phyloP scores from a whole-genome alignment of 2,329 filamentous ascomycete genomes.

The Aspergillus sclerotialis region DNA sequence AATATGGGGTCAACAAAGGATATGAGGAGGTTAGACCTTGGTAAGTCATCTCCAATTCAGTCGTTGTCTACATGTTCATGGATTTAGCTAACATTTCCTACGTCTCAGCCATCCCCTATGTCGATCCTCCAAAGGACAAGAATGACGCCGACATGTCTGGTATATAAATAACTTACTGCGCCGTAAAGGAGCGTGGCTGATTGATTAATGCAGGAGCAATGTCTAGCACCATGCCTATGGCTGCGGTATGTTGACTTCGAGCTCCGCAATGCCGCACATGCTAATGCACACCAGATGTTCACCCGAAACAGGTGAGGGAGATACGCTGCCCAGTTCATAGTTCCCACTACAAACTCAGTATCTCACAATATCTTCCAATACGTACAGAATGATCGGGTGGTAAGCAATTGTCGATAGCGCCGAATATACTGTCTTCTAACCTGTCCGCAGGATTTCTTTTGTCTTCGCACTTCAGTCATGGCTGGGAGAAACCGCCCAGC shows the following conservation, averaged over 20 bases:
- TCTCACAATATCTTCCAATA: constrained; percentile 5
- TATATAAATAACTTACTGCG: constrained; percentile 48
- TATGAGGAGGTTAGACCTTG: constrained; percentile 66
- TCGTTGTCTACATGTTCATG: neutral
- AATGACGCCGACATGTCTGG: constrained; percentile 63
- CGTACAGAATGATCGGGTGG: constrained; percentile 59
- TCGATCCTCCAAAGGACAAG: constrained; percentile 63
- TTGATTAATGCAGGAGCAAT: constrained; percentile 44
- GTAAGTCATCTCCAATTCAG: constrained; percentile 42
- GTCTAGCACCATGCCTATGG: constrained; percentile 84
- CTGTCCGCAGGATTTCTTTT: constrained; percentile 35
- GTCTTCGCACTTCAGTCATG: constrained; percentile 43
- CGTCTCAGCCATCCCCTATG: constrained; percentile 73
- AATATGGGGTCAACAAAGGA: constrained; percentile 66
- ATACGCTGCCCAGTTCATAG: neutral
- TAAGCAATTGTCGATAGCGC: constrained; percentile 25
- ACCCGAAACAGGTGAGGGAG: constrained; percentile 69
- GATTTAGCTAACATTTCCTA: constrained; percentile 3
- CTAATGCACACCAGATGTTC: constrained; percentile 59
- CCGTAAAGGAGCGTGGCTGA: constrained; percentile 10
- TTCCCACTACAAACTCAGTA: constrained; percentile 7
- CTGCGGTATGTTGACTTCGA: constrained; percentile 52
- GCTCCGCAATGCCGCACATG: constrained; percentile 4
- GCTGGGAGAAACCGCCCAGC: constrained; percentile 42
- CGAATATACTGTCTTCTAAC: constrained; percentile 10